phyloP scores from a whole-genome alignment of 352 stramenopile genomes.

The Globisporangium camurandrum region DNA sequence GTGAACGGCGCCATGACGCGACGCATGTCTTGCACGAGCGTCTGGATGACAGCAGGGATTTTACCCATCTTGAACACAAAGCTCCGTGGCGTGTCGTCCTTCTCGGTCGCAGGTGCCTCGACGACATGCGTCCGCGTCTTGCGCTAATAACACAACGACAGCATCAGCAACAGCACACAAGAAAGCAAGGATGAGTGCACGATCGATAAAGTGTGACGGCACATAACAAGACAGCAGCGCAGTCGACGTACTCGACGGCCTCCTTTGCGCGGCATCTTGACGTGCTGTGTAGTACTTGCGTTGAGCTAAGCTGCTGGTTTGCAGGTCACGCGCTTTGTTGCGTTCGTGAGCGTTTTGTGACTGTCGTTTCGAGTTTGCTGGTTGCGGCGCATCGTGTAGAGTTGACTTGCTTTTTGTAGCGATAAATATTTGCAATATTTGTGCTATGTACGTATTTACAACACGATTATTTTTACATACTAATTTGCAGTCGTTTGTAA shows the following conservation, averaged over 20 bases:
- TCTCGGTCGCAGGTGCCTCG: constrained; percentile 52
- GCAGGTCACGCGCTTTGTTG: no score
- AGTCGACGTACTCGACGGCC: constrained; percentile 66
- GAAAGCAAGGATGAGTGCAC: neutral
- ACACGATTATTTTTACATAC: no score
- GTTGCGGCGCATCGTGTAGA: neutral
- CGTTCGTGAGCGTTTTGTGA: neutral
- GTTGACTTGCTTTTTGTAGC: no score
- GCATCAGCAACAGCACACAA: no score
- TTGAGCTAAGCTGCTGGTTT: no score
- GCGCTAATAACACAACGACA: no score
- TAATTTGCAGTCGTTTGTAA: no score
- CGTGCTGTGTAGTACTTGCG: no score
- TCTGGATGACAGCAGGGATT: constrained; percentile 60
- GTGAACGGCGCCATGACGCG: constrained; percentile 94
- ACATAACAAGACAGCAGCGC: neutral
- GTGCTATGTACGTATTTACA: no score
- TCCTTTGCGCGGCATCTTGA: constrained; percentile 76
- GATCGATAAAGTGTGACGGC: neutral
- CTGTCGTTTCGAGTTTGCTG: neutral
- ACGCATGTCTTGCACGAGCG: constrained; percentile 90
- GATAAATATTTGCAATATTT: no score
- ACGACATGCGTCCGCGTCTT: constrained; percentile 81
- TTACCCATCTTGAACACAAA: constrained; percentile 92
- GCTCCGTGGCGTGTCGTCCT: constrained; percentile 85